A percentile compares a stretch with the other conserved stretches of the same genome.
phyloP scores from a whole-genome alignment of 345 rosid species.

The Lagerstroemia speciosa region DNA sequence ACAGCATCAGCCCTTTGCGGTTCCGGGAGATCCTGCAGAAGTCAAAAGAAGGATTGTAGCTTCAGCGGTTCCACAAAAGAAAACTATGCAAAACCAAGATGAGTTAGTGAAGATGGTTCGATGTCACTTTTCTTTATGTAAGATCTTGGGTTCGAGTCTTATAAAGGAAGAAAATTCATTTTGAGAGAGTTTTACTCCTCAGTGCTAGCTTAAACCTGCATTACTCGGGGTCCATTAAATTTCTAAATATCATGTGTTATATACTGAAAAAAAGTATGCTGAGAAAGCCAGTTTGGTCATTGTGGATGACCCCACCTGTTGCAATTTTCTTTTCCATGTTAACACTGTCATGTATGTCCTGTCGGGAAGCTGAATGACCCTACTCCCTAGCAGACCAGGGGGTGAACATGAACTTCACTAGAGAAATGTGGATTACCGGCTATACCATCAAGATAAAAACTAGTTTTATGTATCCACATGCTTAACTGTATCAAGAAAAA shows the following conservation, averaged over 20 bases:
- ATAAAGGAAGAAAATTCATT: no score
- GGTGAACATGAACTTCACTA: background rate
- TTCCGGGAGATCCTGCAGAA: slow-evolving; percentile 11
- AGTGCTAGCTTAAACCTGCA: no score
- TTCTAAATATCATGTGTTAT: no score
- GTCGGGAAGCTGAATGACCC: background rate
- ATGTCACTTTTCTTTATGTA: no score
- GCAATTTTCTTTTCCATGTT: background rate
- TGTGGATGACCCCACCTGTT: background rate
- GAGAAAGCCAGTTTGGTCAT: background rate
- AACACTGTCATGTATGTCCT: background rate
- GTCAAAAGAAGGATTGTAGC: no score
- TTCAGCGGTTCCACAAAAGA: background rate
- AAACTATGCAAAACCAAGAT: no score
- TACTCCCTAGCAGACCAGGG: background rate
- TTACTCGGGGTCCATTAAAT: no score
- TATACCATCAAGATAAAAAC: background rate
- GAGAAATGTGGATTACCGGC: background rate
- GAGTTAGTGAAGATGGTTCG: no score
- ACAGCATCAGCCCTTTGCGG: slow-evolving; percentile 11
- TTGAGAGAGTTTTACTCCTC: no score
- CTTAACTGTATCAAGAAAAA: background rate
- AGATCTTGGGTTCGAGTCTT: no score
- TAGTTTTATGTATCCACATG: background rate
- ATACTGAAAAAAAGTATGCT: no score